These are phyloP conservation scores for Septoria linicola DNA, from an alignment of 2,329 filamentous ascomycete genomes.

Conservation along the genomic window DNA sequence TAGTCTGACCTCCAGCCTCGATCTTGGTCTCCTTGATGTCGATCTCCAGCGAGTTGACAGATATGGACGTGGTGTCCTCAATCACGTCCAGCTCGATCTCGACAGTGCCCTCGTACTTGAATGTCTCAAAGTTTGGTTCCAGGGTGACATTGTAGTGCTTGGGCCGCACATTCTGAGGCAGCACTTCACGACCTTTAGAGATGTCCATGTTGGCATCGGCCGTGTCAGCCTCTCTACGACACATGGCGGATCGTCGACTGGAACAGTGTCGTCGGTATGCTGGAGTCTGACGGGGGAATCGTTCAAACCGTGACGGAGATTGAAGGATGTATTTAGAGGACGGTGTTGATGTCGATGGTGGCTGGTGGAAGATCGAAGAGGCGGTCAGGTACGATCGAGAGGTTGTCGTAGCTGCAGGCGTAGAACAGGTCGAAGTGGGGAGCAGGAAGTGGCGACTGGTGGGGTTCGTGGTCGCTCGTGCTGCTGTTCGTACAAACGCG, in stretches of 20 bases:
- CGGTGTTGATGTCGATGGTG: too few relatives aligned
- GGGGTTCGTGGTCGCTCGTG: too few relatives aligned
- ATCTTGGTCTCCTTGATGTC: slow-evolving; percentile 75
- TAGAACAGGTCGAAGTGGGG: neutral
- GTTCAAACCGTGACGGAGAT: slow-evolving; percentile 2
- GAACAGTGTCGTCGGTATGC: slow-evolving; percentile 62
- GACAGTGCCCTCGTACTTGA: slow-evolving; percentile 82
- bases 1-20: slow-evolving; percentile 56
- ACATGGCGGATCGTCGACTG: slow-evolving; percentile 69
- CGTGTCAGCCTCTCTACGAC: slow-evolving; percentile 58
- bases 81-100: slow-evolving; percentile 83
- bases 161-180: slow-evolving; percentile 91
- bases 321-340: neutral
- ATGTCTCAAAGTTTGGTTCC: slow-evolving; percentile 85
- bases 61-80: slow-evolving; percentile 80
- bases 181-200: slow-evolving; percentile 71
- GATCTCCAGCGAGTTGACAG: slow-evolving; percentile 83
- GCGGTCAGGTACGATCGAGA: slow-evolving; percentile 7
- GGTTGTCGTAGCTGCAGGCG: neutral
- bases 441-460: neutral
- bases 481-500: too few relatives aligned
- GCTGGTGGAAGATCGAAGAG: neutral
- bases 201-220: slow-evolving; percentile 60
- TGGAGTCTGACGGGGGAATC: slow-evolving; percentile 7
- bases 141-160: slow-evolving; percentile 86